Conservation (phyloP, 768 basidiomycete genomes). For the Russula foetens region DNA sequence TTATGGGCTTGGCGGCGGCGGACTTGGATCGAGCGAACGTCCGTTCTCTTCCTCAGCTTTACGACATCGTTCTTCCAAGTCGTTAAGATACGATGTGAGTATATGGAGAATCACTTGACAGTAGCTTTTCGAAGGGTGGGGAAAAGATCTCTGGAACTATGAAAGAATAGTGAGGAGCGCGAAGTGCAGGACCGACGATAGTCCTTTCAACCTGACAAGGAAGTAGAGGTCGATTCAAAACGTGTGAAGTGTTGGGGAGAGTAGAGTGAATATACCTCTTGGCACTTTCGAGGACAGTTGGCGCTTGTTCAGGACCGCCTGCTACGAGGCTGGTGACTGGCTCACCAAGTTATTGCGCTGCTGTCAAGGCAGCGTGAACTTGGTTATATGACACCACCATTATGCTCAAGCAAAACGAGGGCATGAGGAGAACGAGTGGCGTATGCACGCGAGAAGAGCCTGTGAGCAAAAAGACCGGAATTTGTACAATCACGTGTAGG, state of each 20-base stretch:
- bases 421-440: slow-evolving; percentile 62
- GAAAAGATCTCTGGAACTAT: slow-evolving; percentile 71
- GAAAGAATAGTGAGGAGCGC: slow-evolving; percentile 61
- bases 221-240: background rate
- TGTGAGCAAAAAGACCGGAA: background rate
- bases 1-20: background rate
- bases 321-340: slow-evolving; percentile 73
- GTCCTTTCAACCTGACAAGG: slow-evolving; percentile 50
- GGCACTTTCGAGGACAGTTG: slow-evolving; percentile 59
- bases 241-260: background rate
- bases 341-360: slow-evolving; percentile 80
- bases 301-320: slow-evolving; percentile 60
- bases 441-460: slow-evolving; percentile 36
- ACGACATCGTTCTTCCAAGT: slow-evolving; percentile 17
- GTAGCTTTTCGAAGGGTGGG: slow-evolving; percentile 70
- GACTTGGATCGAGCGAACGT: no score
- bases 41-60: slow-evolving; percentile 18
- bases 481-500: slow-evolving; percentile 9
- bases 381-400: slow-evolving; percentile 70
- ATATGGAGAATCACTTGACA: slow-evolving; percentile 55
- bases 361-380: slow-evolving; percentile 87
- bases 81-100: slow-evolving; percentile 55
- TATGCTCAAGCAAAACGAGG: slow-evolving; percentile 84
- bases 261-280: slow-evolving; percentile 52
- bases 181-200: slow-evolving; percentile 61